phyloP scores from a whole-genome alignment of 768 basidiomycete species.

The Nidularia sp. region DNA sequence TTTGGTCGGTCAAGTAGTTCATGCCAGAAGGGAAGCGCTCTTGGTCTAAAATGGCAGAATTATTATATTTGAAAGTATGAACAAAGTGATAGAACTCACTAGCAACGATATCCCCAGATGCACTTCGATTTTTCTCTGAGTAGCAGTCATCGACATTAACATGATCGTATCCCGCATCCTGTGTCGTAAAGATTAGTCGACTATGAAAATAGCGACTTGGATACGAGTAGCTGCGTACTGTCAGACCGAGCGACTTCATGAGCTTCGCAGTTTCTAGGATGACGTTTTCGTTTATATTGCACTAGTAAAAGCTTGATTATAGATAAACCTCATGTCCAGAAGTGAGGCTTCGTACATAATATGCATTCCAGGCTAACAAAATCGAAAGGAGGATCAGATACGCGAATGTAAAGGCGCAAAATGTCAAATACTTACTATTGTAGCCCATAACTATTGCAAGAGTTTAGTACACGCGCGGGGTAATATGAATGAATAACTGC shows the following conservation, averaged over 20 bases:
- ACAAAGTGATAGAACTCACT: constrained; percentile 26
- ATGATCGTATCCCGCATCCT: constrained; percentile 57
- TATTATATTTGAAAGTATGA: not conserved
- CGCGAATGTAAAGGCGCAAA: not conserved
- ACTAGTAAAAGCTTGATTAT: constrained; percentile 27
- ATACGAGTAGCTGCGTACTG: constrained; percentile 26
- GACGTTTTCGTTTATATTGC: constrained; percentile 51
- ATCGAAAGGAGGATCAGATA: not conserved
- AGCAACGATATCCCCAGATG: constrained; percentile 51
- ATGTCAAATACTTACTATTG: constrained; percentile 42
- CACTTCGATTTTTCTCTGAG: constrained; percentile 50
- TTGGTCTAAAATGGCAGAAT: constrained; percentile 28
- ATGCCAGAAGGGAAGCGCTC: constrained; percentile 55
- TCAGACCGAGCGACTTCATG: constrained; percentile 48
- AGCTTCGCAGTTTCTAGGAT: constrained; percentile 45
- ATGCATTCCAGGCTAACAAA: constrained; percentile 57
- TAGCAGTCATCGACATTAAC: constrained; percentile 68
- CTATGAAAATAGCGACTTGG: not conserved
- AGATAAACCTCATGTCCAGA: not conserved
- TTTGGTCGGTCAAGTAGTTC: constrained; percentile 48
- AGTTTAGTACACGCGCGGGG: not conserved
- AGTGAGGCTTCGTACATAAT: constrained; percentile 33
- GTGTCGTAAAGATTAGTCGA: too few species aligned
- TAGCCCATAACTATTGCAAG: constrained; percentile 45
- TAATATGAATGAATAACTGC: too few species aligned